Evolutionary conservation across 371 early-diverging fungal genomes (phyloP).

Genomic region (Actinomortierella wolfii): DNA sequence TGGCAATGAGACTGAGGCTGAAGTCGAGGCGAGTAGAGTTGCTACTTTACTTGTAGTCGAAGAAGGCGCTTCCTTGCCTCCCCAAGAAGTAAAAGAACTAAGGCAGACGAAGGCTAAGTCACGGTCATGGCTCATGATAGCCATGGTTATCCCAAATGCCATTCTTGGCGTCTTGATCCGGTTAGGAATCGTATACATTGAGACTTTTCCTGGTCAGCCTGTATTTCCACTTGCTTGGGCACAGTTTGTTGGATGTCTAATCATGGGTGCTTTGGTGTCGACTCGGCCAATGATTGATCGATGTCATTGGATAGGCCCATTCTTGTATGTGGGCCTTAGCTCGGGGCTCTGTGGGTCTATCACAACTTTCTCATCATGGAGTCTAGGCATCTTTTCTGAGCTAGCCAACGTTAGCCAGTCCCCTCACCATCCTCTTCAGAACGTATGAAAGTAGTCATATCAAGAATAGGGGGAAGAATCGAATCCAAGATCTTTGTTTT

Average conservation of each 20-base stretch:
- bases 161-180: constrained; percentile 72
- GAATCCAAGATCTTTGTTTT: too few relatives aligned
- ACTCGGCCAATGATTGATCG: constrained; percentile 21
- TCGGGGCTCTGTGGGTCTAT: constrained; percentile 88
- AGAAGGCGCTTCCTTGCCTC: too few relatives aligned
- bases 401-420: constrained; percentile 52
- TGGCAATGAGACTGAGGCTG: too few relatives aligned
- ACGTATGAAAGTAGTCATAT: constrained; percentile 17
- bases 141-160: constrained; percentile 61
- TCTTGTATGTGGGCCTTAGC: constrained; percentile 65
- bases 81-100: too few relatives aligned
- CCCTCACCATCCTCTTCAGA: constrained; percentile 36
- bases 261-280: constrained; percentile 60
- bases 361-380: constrained; percentile 88
- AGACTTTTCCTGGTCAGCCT: constrained; percentile 62
- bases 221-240: constrained; percentile 69
- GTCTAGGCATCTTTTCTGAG: constrained; percentile 58
- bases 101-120: too few relatives aligned
- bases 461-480: too few relatives aligned
- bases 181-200: constrained; percentile 57
- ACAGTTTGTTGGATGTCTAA: constrained; percentile 74
- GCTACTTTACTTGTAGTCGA: too few relatives aligned
- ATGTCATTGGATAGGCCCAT: constrained; percentile 47
- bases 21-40: too few relatives aligned
- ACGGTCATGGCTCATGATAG: constrained; percentile 8